Evolutionary conservation across 2,329 filamentous ascomycete genomes (phyloP), one percentile per base, ranked within the genome.

Genomic region (Penicillium nordicum): DNA sequence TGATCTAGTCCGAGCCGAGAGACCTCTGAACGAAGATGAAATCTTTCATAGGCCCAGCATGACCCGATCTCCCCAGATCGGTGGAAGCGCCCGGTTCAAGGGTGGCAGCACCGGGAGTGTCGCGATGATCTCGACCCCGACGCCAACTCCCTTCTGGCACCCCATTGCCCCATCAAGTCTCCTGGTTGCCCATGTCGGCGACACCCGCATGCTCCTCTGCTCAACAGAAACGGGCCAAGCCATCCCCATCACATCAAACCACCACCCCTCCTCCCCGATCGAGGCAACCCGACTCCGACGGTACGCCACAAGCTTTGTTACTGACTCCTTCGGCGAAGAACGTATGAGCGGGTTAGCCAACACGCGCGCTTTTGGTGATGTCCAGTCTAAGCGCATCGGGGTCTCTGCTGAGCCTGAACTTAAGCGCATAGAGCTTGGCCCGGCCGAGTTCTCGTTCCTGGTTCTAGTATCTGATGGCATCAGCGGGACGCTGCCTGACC

Each of bases 261-360:
- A 99, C 74, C 94, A 96, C 71, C 93, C 94, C 0, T 89, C 87
- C n/a, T 85, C 89, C 5, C 94, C 94, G 0, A 81, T 86, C 53
- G 94, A 99, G 78, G 87, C 88, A 10, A 87, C 85, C 41, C 85
- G 94, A 8, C 82, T 99, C 25, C 88, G 92, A 43, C 87, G 92
- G 47, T 97, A 92, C 71, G 89, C 92, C 1, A 85, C 89, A 30
- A 88, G 88, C 3, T 93, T 97, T 71, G 88, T 96, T 18, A 94
- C 93, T 0, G 94, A 99, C 76, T 95, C 90, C 34, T 99, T 99
- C 72, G 94, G 94, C 69, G 94, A 99, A 76, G 92, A 97, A 76
- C 91, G 94, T 64, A 94, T 99, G 74, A 87, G 87, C 14, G 93
- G 94, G 0, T 82, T 99, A 0, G 94, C 94, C 64, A 99, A 99